Conservation (phyloP, 306 rosid species). For the Rosa persica region DNA sequence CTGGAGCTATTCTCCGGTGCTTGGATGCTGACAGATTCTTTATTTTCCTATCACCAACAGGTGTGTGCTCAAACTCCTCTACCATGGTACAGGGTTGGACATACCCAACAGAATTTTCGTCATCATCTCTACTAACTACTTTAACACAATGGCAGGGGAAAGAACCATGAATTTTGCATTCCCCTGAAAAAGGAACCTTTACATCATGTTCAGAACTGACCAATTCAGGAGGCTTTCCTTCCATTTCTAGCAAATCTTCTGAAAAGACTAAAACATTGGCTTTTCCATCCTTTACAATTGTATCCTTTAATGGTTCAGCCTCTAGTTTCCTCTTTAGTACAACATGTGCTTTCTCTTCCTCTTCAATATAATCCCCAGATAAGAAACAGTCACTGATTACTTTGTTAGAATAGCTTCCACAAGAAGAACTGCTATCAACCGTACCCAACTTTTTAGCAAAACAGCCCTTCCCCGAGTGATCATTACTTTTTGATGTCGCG, state of each 20-base stretch:
- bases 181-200: conserved; percentile 6
- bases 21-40: conserved; percentile 27
- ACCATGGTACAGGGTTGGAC: conserved; percentile 32
- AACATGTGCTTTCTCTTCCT: conserved; percentile 51
- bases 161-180: conserved; percentile 22
- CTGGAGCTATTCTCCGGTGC: conserved; percentile 22
- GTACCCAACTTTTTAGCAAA: conserved; percentile 17
- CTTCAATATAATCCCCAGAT: conserved; percentile 37
- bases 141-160: conserved; percentile 24
- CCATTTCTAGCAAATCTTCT: conserved; percentile 30
- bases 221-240: conserved; percentile 25
- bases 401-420: conserved; percentile 19
- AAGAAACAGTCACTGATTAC: conserved; percentile 23
- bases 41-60: conserved; percentile 12
- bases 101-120: conserved; percentile 42
- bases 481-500: conserved; percentile 25
- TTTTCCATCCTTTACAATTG: conserved; percentile 28
- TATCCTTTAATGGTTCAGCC: conserved; percentile 26
- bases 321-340: conserved; percentile 39
- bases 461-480: conserved; percentile 17
- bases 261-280: conserved; percentile 18
- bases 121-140: conserved; percentile 57
- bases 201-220: conserved; percentile 27
- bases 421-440: conserved; percentile 2
- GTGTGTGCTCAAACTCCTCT: conserved; percentile 27